Conservation (phyloP, 169 alveolate species). For the Plasmodium gallinaceum region DNA sequence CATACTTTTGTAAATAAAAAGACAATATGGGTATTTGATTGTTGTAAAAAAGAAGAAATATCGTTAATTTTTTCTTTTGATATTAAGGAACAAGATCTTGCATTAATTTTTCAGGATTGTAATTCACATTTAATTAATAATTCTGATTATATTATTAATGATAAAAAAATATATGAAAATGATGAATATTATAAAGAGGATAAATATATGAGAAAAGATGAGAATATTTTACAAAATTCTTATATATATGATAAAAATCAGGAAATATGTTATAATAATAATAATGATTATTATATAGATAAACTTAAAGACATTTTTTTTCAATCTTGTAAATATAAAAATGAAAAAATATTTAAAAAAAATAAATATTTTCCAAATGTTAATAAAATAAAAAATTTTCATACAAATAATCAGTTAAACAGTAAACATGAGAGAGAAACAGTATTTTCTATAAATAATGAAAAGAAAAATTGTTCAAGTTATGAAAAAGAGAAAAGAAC, state of each 20-base stretch:
- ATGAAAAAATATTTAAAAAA: constrained; percentile 4
- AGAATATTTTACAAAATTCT: neutral
- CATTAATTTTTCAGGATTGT: neutral
- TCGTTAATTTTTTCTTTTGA: no score
- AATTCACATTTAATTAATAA: neutral
- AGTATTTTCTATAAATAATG: no score
- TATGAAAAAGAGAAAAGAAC: no score
- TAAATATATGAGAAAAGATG: neutral
- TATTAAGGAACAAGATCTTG: no score
- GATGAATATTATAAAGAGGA: neutral
- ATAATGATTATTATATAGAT: constrained; percentile 12
- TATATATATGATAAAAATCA: neutral
- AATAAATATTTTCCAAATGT: neutral
- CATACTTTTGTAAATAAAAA: no score
- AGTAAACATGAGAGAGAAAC: no score
- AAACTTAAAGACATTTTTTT: constrained; percentile 14
- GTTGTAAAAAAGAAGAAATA: no score
- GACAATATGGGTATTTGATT: no score
- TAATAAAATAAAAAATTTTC: neutral
- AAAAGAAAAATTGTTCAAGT: no score
- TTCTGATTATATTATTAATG: neutral
- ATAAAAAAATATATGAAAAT: neutral
- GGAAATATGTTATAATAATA: constrained; percentile 12
- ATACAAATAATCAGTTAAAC: neutral
- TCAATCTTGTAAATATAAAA: constrained; percentile 6